Percentiles rank a stretch among this genome's conserved stretches.
Evolutionary conservation across 495 filamentous ascomycete species (phyloP).

Genomic region (Aspergillus heteromorphus): DNA sequence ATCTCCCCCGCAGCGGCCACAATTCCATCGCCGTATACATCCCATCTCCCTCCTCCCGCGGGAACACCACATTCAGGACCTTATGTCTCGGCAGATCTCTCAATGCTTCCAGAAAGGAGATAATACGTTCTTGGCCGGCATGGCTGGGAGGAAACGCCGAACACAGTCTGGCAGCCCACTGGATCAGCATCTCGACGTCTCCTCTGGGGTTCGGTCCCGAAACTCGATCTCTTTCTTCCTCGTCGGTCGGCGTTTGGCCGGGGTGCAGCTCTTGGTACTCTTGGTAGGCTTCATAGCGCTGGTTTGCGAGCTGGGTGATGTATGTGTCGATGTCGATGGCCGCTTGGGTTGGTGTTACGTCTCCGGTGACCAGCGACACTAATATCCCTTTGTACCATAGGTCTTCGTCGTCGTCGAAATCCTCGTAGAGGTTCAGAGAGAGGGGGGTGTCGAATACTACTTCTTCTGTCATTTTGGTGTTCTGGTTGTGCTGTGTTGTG

Average conservation of each 20-base stretch:
- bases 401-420: conserved; percentile 3
- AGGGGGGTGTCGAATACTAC: too few species aligned
- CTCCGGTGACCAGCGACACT: neutral
- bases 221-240: neutral
- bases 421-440: neutral
- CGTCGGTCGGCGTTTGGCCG: too few species aligned
- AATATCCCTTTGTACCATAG: neutral
- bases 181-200: neutral
- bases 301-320: neutral
- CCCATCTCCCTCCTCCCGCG: neutral
- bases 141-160: neutral
- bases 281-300: neutral
- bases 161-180: neutral
- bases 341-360: neutral
- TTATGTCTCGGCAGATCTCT: neutral
- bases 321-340: neutral
- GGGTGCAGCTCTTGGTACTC: neutral
- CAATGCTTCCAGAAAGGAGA: neutral
- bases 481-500: too few species aligned
- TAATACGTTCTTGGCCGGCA: neutral
- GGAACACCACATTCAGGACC: neutral
- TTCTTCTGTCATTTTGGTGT: too few species aligned
- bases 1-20: neutral
- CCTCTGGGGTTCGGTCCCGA: neutral
- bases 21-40: neutral